Evolutionary conservation across 495 filamentous ascomycete genomes (phyloP).

Genomic region (Massariosphaeria phaeospora): DNA sequence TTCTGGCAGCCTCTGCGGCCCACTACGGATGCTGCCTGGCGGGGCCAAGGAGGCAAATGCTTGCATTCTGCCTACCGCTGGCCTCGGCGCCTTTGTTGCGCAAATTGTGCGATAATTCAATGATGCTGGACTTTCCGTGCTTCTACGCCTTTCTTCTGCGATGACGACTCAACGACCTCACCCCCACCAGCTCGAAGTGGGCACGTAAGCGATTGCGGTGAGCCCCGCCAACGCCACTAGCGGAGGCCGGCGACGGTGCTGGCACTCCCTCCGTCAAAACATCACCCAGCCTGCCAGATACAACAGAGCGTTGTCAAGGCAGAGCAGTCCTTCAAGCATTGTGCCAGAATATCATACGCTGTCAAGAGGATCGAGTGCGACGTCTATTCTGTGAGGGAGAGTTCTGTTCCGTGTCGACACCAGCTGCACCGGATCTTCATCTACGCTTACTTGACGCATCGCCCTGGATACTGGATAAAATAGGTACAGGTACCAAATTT

Average conservation of each 20-base stretch:
- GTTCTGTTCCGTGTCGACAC: too few species aligned
- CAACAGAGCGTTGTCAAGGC: too few species aligned
- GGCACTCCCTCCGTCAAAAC: too few species aligned
- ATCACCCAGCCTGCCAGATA: too few species aligned
- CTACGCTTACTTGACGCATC: too few species aligned
- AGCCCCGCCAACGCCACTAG: background rate
- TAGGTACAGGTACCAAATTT: too few species aligned
- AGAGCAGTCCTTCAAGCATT: too few species aligned
- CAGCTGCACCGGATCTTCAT: too few species aligned
- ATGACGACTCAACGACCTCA: background rate
- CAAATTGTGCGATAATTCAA: background rate
- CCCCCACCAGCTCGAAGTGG: conserved; percentile 4
- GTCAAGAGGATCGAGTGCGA: too few species aligned
- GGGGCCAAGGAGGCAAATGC: conserved; percentile 7
- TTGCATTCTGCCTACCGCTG: background rate
- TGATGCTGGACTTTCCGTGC: background rate
- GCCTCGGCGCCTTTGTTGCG: background rate
- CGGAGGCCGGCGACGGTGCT: background rate
- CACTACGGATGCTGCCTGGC: conserved; percentile 13
- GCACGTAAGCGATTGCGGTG: conserved; percentile 6
- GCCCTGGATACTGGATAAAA: too few species aligned
- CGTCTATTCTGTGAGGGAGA: too few species aligned
- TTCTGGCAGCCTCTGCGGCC: conserved; percentile 21
- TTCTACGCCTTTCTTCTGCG: background rate
- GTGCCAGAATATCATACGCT: too few species aligned